A percentile compares a stretch with the other conserved stretches of the same genome.
Evolutionary conservation across 768 basidiomycete species (phyloP).

Genomic region (Pleurotus sapidus): DNA sequence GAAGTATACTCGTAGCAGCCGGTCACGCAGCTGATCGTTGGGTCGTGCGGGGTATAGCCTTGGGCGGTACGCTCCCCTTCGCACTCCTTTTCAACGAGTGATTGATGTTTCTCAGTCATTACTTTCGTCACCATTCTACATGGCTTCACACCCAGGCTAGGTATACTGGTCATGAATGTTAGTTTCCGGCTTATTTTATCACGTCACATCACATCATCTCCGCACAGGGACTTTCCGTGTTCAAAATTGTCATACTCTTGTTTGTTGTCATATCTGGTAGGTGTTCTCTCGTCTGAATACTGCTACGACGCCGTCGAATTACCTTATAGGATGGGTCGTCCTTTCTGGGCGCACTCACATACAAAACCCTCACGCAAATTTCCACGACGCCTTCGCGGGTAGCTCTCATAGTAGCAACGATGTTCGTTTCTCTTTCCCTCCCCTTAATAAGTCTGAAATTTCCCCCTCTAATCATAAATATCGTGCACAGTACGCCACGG

Average conservation of each 20-base stretch:
- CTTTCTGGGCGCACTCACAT: conserved; percentile 51
- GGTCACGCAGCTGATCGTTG: conserved; percentile 38
- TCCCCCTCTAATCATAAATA: neutral
- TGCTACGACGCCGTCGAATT: neutral
- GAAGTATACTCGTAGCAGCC: conserved; percentile 47
- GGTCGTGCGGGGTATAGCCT: conserved; percentile 55
- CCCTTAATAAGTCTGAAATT: conserved; percentile 11
- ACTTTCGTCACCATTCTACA: conserved; percentile 49
- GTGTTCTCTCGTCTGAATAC: neutral
- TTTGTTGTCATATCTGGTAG: conserved; percentile 48
- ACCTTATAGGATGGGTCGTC: conserved; percentile 48
- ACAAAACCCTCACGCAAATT: conserved; percentile 49
- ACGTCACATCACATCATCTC: conserved; percentile 19
- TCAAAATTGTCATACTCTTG: conserved; percentile 52
- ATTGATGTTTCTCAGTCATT: conserved; percentile 33
- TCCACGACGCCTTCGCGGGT: conserved; percentile 50
- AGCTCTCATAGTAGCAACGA: conserved; percentile 46
- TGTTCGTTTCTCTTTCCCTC: conserved; percentile 18
- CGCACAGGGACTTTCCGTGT: conserved; percentile 44
- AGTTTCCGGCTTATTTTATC: conserved; percentile 1
- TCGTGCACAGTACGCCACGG: conserved; percentile 49
- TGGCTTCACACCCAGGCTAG: conserved; percentile 45
- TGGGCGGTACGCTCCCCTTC: conserved; percentile 38
- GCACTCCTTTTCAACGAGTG: too few species aligned
- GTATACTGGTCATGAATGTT: conserved; percentile 56